Evolutionary conservation across 805 yeast genomes (phyloP).

Genomic region (Yarrowia alimentaria): DNA sequence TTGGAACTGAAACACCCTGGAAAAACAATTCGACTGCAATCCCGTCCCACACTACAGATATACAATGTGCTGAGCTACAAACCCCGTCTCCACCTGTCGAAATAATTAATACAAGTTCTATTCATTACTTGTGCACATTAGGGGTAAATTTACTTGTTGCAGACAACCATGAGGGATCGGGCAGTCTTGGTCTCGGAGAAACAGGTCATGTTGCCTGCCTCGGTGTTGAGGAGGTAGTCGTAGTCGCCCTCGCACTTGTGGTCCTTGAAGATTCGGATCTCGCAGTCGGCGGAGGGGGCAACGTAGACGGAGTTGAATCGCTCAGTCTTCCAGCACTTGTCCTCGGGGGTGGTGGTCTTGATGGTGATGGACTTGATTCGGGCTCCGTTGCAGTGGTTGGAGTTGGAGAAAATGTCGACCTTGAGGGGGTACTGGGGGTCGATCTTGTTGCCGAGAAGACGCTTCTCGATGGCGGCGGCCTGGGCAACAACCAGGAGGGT

Average conservation of each 20-base stretch:
- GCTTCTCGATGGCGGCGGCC: conserved; percentile 25
- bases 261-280: conserved; percentile 25
- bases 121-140: no score
- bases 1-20: no score
- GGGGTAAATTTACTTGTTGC: conserved; percentile 25
- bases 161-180: conserved; percentile 22
- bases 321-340: conserved; percentile 28
- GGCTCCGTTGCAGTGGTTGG: conserved; percentile 29
- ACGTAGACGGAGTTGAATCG: conserved; percentile 26
- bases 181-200: conserved; percentile 27
- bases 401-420: conserved; percentile 28
- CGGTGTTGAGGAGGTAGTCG: conserved; percentile 21
- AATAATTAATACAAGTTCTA: no score
- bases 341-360: neutral
- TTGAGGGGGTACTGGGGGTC: conserved; percentile 28
- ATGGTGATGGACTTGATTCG: conserved; percentile 28
- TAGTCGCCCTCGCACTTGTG: conserved; percentile 24
- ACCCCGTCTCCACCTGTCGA: no score
- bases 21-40: no score
- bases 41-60: no score
- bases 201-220: conserved; percentile 19
- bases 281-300: conserved; percentile 22
- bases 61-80: no score
- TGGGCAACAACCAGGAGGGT: conserved; percentile 12
- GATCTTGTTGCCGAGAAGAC: conserved; percentile 16